phyloP scores from a whole-genome alignment of 1,284 basidiomycete species.

The Uromyces viciae-fabae region DNA sequence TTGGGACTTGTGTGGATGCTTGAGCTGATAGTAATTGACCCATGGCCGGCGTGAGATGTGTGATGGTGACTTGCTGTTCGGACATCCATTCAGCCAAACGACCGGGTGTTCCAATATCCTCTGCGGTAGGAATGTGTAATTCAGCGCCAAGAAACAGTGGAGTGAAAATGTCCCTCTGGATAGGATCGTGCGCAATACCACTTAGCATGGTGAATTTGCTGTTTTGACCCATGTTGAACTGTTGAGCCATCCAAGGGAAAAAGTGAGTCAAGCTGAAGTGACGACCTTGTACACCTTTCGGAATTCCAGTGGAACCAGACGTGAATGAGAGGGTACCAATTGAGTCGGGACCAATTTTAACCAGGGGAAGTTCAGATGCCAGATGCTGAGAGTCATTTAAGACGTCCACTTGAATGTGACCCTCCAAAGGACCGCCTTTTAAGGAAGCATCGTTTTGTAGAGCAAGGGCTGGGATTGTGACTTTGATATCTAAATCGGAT shows the following conservation, averaged over 20 bases:
- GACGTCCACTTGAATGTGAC: slow-evolving; percentile 52
- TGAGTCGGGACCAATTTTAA: slow-evolving; percentile 87
- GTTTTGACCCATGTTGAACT: slow-evolving; percentile 70
- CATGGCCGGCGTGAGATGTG: slow-evolving; percentile 98
- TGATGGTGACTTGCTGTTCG: slow-evolving; percentile 79
- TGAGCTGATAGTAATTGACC: slow-evolving; percentile 96
- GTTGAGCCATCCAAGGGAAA: slow-evolving; percentile 98
- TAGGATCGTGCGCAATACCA: slow-evolving; percentile 98
- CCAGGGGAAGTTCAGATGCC: slow-evolving; percentile 64
- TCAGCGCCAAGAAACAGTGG: slow-evolving; percentile 95
- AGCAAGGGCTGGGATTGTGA: slow-evolving; percentile 86
- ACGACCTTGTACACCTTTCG: slow-evolving; percentile 91
- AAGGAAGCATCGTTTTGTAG: slow-evolving; percentile 66
- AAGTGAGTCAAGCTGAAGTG: slow-evolving; percentile 98
- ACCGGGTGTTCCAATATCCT: slow-evolving; percentile 96
- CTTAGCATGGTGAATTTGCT: slow-evolving; percentile 98
- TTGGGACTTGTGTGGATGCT: slow-evolving; percentile 81
- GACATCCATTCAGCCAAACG: slow-evolving; percentile 99
- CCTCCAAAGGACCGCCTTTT: slow-evolving; percentile 62
- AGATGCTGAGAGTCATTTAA: slow-evolving; percentile 49
- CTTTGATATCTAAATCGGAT: slow-evolving; percentile 76
- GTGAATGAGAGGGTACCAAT: slow-evolving; percentile 95
- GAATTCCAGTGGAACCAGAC: slow-evolving; percentile 94
- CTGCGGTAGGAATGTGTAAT: slow-evolving; percentile 91
- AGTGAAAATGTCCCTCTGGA: slow-evolving; percentile 99